These are phyloP conservation scores for Chlorella sp. DNA, from an alignment of 139 green algal species.

Conservation along the genomic window DNA sequence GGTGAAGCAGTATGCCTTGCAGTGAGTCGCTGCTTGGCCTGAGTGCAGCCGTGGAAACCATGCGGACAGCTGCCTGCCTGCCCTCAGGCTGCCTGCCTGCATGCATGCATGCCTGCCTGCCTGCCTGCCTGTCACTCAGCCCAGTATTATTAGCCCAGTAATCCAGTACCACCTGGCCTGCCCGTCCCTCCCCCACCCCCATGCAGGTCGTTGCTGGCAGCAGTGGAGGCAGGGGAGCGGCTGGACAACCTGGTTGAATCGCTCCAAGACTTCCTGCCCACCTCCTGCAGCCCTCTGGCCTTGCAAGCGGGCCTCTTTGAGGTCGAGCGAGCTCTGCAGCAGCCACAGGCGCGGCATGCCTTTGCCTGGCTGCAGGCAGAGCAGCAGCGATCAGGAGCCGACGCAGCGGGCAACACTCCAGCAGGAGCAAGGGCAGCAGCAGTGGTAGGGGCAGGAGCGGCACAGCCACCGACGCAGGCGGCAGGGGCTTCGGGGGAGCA, in stretches of 20 bases:
- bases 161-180: too few species aligned
- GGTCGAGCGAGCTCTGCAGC: not conserved
- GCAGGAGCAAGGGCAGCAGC: not conserved
- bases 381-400: not conserved
- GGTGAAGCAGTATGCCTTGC: constrained; percentile 17
- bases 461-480: not conserved
- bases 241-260: not conserved
- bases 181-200: not conserved
- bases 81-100: not conserved
- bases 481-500: not conserved
- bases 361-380: not conserved
- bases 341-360: not conserved
- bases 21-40: constrained; percentile 16
- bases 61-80: not conserved
- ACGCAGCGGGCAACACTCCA: not conserved
- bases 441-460: too few species aligned
- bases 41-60: not conserved
- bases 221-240: not conserved
- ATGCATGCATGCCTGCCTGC: not conserved
- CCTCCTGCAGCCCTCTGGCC: not conserved
- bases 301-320: not conserved
- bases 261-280: not conserved
- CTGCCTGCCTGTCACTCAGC: not conserved
- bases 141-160: too few species aligned
- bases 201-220: not conserved